Percentiles rank a stretch among this genome's conserved stretches.
phyloP scores from a whole-genome alignment of 148 eudicot genomes.

The Amaranthus palmeri region DNA sequence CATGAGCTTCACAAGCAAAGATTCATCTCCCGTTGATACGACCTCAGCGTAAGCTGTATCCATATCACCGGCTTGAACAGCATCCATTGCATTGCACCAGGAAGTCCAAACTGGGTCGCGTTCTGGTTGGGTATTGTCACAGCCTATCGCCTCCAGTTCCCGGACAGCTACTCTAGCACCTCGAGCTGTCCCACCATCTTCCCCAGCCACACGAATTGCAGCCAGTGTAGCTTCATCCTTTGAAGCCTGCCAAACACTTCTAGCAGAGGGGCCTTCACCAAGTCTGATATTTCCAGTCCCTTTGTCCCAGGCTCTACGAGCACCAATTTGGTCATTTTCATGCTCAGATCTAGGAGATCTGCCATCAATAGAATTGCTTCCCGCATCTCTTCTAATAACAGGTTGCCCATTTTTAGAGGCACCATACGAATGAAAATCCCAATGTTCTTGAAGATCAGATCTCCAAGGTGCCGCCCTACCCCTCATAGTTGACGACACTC shows the following conservation, averaged over 20 bases:
- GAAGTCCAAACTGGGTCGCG: conserved; percentile 80
- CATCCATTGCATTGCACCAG: conserved; percentile 99
- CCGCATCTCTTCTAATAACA: conserved; percentile 53
- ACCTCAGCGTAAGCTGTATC: conserved; percentile 91
- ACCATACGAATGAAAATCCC: conserved; percentile 63
- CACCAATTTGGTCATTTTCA: conserved; percentile 53
- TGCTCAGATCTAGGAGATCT: conserved; percentile 67
- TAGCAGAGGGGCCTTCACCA: conserved; percentile 97
- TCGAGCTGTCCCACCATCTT: conserved; percentile 64
- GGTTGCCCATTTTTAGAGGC: conserved; percentile 45
- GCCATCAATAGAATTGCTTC: conserved; percentile 50
- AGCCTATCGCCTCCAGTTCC: conserved; percentile 61
- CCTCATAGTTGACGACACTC: conserved; percentile 39
- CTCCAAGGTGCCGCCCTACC: conserved; percentile 62
- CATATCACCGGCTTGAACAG: conserved; percentile 75
- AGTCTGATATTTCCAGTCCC: conserved; percentile 60
- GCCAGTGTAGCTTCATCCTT: conserved; percentile 97
- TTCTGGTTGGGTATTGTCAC: conserved; percentile 54
- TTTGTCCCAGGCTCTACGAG: conserved; percentile 80
- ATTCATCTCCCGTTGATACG: conserved; percentile 74
- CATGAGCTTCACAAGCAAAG: conserved; percentile 88
- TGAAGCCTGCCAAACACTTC: conserved; percentile 99
- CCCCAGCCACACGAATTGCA: conserved; percentile 90
- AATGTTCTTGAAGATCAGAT: conserved; percentile 52
- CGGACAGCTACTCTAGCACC: conserved; percentile 62